Evolutionary conservation across 73 alveolate species (phyloP).

Genomic region (Symbiodinium pilosum): DNA sequence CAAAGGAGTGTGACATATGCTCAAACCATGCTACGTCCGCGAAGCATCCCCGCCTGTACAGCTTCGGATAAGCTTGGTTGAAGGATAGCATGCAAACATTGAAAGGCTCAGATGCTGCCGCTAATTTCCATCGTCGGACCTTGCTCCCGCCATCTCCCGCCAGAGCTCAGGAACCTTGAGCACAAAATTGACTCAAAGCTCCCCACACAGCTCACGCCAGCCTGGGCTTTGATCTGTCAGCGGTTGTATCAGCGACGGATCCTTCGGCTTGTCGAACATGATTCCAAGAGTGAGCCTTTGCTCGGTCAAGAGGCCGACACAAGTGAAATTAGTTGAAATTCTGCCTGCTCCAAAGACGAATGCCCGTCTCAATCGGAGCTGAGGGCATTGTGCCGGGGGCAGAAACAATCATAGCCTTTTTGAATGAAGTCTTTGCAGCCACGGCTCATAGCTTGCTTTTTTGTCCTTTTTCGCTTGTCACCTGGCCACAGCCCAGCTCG

Average conservation of each 20-base stretch:
- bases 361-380: no score
- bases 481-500: neutral
- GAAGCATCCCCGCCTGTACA: neutral
- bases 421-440: neutral
- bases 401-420: no score
- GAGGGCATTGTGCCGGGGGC: no score
- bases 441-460: constrained; percentile 78
- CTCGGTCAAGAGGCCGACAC: no score
- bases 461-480: constrained; percentile 49
- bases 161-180: neutral
- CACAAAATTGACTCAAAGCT: neutral
- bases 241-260: constrained; percentile 4
- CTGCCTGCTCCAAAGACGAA: no score
- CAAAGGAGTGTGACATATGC: no score
- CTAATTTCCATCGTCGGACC: neutral
- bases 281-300: constrained; percentile 57
- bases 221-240: neutral
- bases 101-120: neutral
- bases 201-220: neutral
- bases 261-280: constrained; percentile 65
- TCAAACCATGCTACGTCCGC: no score
- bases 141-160: neutral
- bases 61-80: neutral
- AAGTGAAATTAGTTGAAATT: no score
- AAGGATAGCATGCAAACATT: neutral